phyloP scores from a whole-genome alignment of 2,329 filamentous ascomycete genomes.

The Anisogramma anomala region DNA sequence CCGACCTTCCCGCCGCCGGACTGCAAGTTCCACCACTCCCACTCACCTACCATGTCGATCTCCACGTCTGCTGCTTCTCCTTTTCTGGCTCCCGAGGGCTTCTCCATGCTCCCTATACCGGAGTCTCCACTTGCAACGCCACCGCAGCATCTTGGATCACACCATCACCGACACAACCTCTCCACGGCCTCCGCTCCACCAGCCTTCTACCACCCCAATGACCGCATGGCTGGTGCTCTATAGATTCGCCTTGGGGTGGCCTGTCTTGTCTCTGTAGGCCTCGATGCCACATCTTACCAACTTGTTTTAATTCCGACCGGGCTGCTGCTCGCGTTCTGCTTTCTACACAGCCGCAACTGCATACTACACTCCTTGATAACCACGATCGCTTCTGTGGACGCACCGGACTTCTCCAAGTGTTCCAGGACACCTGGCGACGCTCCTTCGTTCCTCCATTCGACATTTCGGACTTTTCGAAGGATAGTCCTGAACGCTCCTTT shows the following conservation, averaged over 20 bases:
- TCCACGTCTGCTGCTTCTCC: slow-evolving; percentile 30
- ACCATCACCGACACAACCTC: slow-evolving; percentile 29
- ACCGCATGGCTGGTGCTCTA: slow-evolving; percentile 20
- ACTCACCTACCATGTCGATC: slow-evolving; percentile 27
- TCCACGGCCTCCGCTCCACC: slow-evolving; percentile 25
- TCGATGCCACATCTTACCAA: too few species aligned
- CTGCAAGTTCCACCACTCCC: slow-evolving; percentile 25
- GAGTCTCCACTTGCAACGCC: slow-evolving; percentile 31
- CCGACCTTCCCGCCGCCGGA: slow-evolving; percentile 34
- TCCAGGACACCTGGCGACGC: slow-evolving; percentile 23
- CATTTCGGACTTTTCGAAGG: slow-evolving; percentile 16
- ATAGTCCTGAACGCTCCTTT: slow-evolving; percentile 23
- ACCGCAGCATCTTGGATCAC: slow-evolving; percentile 19
- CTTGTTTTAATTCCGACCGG: slow-evolving; percentile 20
- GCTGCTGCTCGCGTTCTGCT: slow-evolving; percentile 17
- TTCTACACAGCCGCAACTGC: slow-evolving; percentile 25
- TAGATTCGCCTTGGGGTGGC: slow-evolving; percentile 18
- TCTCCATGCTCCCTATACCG: slow-evolving; percentile 33
- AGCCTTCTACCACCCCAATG: slow-evolving; percentile 24
- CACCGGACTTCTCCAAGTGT: slow-evolving; percentile 20
- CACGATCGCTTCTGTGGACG: slow-evolving; percentile 20
- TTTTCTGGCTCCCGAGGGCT: slow-evolving; percentile 31
- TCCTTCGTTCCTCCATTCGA: slow-evolving; percentile 18
- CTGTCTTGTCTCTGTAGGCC: too few species aligned
- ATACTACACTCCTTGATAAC: slow-evolving; percentile 17